Evolutionary conservation across 768 basidiomycete genomes (phyloP), one percentile per base, ranked within the genome.

Genomic region (Suillus variegatus): DNA sequence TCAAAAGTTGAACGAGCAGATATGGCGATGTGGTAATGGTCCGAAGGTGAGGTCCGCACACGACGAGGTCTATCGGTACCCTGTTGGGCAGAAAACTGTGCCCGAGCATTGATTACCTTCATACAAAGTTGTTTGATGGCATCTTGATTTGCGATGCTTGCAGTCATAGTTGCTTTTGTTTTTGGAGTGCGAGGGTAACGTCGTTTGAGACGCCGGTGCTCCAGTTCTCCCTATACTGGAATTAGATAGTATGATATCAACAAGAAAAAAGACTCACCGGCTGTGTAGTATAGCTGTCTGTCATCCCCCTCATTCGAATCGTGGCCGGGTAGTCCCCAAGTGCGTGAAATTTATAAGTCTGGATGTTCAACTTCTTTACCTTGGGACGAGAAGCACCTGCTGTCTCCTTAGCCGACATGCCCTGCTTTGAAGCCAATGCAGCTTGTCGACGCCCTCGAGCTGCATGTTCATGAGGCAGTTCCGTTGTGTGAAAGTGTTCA

Each of bases 391-490:
- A 16, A 2, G 9, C 60, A n/a, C 49, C 22, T 51, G 6, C 49
- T 14, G 6, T 51, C 22, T 1, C 13, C 13, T 38, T 35, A 32
- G 40, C 58, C 16, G 20, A 61, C 3, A 4, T 16, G 1, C 61
- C n/a, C 61, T 41, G 43, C 28, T 51, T 65, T 18, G 60, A 14
- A 13, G 64, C 57, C 10, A 61, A 8, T 4, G 61, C 44, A 41
- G 64, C 64, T 2, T 3, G 40, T 7, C 71, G 67, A 2, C 75
- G 68, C 0, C 65, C 64, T 0, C 75, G 68, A 0, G 73, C 72
- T 1, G 67, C 72, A 22, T 68, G 68, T 49, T 80, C 78, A 3
- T 36, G 25, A 3, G 74, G 71, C 6, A 79, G 68, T 25, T 80
- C 78, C 0, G 63, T 56, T 0, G 79, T 81, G 0, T 65, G 14